These are phyloP conservation scores for Yarrowia divulgata DNA, from an alignment of 805 yeast species.

Conservation along the genomic window DNA sequence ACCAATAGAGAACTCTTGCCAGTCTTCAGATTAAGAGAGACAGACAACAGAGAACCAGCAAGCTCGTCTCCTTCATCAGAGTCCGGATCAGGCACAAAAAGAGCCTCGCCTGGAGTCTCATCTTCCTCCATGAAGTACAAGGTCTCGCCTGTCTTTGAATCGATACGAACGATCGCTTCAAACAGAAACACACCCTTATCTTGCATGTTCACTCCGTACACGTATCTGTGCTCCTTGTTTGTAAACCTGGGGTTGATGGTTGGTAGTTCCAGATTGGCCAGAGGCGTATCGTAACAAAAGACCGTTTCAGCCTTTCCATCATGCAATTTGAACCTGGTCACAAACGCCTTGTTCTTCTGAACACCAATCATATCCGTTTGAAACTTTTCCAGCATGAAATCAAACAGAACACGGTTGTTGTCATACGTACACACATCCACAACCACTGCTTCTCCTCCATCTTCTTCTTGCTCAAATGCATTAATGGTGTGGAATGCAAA, in stretches of 20 bases:
- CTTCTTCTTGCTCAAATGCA: slow-evolving; percentile 7
- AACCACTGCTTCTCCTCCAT: too few relatives aligned
- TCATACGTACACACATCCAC: slow-evolving; percentile 23
- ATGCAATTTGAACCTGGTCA: slow-evolving; percentile 4
- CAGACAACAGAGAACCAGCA: not conserved
- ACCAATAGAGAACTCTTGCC: slow-evolving; percentile 12
- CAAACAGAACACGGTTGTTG: slow-evolving; percentile 10
- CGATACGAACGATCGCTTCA: slow-evolving; percentile 12
- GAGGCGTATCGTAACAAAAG: slow-evolving; percentile 1
- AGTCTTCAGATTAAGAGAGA: not conserved
- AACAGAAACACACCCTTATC: slow-evolving; percentile 24
- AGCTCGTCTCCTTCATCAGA: slow-evolving; percentile 9
- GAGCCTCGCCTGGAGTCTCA: slow-evolving; percentile 30
- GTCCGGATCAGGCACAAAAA: slow-evolving; percentile 29
- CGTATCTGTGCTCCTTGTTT: not conserved
- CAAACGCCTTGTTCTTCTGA: slow-evolving; percentile 24
- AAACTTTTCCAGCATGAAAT: slow-evolving; percentile 25
- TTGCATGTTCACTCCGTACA: slow-evolving; percentile 30
- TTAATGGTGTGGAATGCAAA: slow-evolving; percentile 33
- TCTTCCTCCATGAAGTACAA: slow-evolving; percentile 6
- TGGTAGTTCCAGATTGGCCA: slow-evolving; percentile 15
- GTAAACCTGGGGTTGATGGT: slow-evolving; percentile 19
- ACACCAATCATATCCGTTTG: not conserved
- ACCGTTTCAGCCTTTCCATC: not conserved
- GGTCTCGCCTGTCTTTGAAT: not conserved